These are phyloP conservation scores for Oldenlandia corymbosa DNA, from an alignment of 257 asterid genomes.

Conservation along the genomic window DNA sequence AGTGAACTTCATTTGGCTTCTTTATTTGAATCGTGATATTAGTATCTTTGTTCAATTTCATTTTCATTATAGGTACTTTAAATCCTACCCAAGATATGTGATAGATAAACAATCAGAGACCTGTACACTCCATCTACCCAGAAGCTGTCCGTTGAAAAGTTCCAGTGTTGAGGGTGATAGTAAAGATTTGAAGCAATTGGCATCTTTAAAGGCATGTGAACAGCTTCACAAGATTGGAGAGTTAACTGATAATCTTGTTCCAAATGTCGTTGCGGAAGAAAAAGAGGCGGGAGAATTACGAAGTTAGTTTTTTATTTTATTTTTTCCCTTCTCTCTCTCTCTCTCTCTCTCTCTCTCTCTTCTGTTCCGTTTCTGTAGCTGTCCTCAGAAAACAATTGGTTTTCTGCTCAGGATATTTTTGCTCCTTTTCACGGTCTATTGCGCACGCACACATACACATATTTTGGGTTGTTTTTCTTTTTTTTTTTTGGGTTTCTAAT, in stretches of 20 bases:
- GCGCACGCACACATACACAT: too few relatives aligned
- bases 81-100: slow-evolving; percentile 60
- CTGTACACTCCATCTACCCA: slow-evolving; percentile 63
- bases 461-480: not conserved
- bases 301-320: slow-evolving; percentile 8
- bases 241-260: slow-evolving; percentile 67
- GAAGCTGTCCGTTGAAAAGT: slow-evolving; percentile 52
- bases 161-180: slow-evolving; percentile 33
- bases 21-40: not conserved
- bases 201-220: slow-evolving; percentile 80
- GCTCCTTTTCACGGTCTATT: not conserved
- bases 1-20: not conserved
- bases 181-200: slow-evolving; percentile 55
- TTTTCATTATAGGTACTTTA: slow-evolving; percentile 48
- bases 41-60: too few relatives aligned
- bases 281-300: slow-evolving; percentile 39
- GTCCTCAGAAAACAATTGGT: too few relatives aligned
- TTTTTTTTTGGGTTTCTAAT: not conserved
- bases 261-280: slow-evolving; percentile 61
- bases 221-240: slow-evolving; percentile 63
- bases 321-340: not conserved
- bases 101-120: slow-evolving; percentile 33
- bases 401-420: not conserved
- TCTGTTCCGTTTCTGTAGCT: too few relatives aligned
- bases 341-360: too few relatives aligned